These are phyloP conservation scores for Nemania abortiva DNA, from an alignment of 2,329 filamentous ascomycete species.

Conservation along the genomic window DNA sequence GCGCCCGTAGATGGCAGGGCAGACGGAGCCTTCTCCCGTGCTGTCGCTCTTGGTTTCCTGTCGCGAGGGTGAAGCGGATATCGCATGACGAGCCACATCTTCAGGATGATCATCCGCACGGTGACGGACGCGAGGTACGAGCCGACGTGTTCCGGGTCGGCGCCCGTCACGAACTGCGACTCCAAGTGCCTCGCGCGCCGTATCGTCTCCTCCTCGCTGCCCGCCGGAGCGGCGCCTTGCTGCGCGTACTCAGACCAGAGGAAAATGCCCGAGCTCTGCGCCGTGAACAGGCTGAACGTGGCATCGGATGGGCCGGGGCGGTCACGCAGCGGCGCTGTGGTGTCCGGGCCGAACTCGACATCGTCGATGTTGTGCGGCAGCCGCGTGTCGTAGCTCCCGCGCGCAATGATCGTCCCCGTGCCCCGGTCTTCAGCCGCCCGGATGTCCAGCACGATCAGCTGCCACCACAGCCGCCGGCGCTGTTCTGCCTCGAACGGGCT, in stretches of 20 bases:
- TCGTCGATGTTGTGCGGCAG: conserved; percentile 68
- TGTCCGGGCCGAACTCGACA: conserved; percentile 59
- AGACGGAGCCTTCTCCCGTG: conserved; percentile 4
- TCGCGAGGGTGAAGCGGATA: conserved; percentile 56
- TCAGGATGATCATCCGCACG: conserved; percentile 59
- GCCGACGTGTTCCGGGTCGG: conserved; percentile 51
- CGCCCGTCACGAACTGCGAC: conserved; percentile 54
- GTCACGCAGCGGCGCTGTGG: conserved; percentile 51
- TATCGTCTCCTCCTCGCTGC: conserved; percentile 57
- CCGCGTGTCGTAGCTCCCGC: conserved; percentile 59
- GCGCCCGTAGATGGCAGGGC: conserved; percentile 19
- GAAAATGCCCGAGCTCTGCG: conserved; percentile 56
- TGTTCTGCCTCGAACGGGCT: conserved; percentile 69
- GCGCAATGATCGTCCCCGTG: conserved; percentile 58
- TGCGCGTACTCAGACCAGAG: conserved; percentile 54
- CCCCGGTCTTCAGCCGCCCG: conserved; percentile 67
- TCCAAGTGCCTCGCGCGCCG: conserved; percentile 56
- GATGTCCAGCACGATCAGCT: conserved; percentile 71
- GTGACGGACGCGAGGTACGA: conserved; percentile 56
- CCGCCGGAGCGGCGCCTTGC: background rate
- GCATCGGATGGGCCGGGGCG: conserved; percentile 57
- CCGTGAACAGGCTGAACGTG: conserved; percentile 57
- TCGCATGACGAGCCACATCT: conserved; percentile 60
- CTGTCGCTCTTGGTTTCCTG: background rate
- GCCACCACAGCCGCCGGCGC: conserved; percentile 71